Evolutionary conservation across 306 rosid genomes (phyloP), one percentile per base, ranked within the genome.

Genomic region (Corylus avellana): DNA sequence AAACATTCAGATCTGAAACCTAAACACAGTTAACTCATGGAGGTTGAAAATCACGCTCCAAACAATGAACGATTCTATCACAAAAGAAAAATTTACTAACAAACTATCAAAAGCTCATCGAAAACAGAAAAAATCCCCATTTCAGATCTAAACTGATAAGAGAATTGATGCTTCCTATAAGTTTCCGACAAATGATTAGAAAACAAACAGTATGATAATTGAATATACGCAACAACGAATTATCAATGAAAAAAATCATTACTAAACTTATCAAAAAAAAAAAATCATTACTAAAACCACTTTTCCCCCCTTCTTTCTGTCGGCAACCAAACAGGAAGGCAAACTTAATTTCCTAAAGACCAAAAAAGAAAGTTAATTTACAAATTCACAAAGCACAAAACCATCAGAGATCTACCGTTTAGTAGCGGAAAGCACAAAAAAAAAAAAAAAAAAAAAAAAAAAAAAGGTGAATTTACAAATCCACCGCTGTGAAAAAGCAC

Each of bases 391-490:
- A 8, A 66, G 25, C 17, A 5, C 17, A 17, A 18, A 68, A 42
- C 20, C 63, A 55, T 53, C 73, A 71, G 50, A 78, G 81, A 80
- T 79, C 86, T 76, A 17, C 4, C 72, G 27, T 37, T 39, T 2
- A 49, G 49, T 16, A 37, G 25, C 72, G 12, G 8, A 57, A 18
- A 47, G 42, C 47, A 25, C n/a, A 42, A 0, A 17, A 18, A 32
- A 32, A 1, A 32, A 2, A 3, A 32, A 32, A 32, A 27, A 11
- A n/a, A 35, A 29, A 1, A 17, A 4, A 64, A 58, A 22, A n/a
- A 27, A 5, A 2, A 32, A 57, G 56, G 27, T 4, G 11, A 29
- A 62, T 62, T 25, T 39, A 75, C 49, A 48, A n/a, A 46, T 17
- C 74, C 56, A 58, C 42, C 7, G 9, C 3, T 48, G 25, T 64